A percentile compares a stretch with the other conserved stretches of the same genome.
phyloP scores from a whole-genome alignment of 441 rosid species.

The Pelargonium australe region DNA sequence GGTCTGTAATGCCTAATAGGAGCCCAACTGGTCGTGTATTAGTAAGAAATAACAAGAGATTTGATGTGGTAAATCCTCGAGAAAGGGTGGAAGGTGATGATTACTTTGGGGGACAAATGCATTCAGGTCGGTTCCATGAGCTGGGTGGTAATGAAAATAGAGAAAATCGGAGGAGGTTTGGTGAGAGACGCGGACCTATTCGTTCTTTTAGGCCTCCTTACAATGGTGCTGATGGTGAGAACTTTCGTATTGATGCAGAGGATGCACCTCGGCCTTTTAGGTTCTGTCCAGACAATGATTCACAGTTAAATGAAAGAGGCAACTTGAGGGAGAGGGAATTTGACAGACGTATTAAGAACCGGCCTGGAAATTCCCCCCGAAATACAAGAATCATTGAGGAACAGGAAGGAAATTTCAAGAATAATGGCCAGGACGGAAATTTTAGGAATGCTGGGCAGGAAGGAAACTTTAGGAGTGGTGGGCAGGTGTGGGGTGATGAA shows the following conservation, averaged over 20 bases:
- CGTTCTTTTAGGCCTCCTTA: constrained; percentile 57
- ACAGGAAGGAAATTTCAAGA: constrained; percentile 52
- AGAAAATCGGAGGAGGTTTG: constrained; percentile 63
- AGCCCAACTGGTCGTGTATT: constrained; percentile 51
- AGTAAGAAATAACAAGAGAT: constrained; percentile 49
- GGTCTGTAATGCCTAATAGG: constrained; percentile 49
- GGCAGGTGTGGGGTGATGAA: constrained; percentile 40
- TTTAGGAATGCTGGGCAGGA: no score
- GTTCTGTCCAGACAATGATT: constrained; percentile 39
- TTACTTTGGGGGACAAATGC: constrained; percentile 48
- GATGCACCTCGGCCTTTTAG: constrained; percentile 51
- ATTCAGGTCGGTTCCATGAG: constrained; percentile 58
- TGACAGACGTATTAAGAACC: constrained; percentile 50
- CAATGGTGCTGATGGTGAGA: constrained; percentile 37
- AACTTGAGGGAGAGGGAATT: constrained; percentile 48
- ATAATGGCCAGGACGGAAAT: constrained; percentile 5
- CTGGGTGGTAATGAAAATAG: constrained; percentile 48
- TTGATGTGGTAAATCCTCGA: constrained; percentile 46
- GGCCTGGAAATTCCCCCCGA: constrained; percentile 51
- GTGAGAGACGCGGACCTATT: constrained; percentile 55
- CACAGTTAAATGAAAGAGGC: constrained; percentile 42
- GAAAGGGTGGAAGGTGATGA: constrained; percentile 53
- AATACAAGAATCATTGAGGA: constrained; percentile 50
- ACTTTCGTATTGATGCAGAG: constrained; percentile 40
- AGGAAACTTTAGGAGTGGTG: constrained; percentile 17